Conservation (phyloP, 768 basidiomycete genomes). For the Lenzites betulinus region DNA sequence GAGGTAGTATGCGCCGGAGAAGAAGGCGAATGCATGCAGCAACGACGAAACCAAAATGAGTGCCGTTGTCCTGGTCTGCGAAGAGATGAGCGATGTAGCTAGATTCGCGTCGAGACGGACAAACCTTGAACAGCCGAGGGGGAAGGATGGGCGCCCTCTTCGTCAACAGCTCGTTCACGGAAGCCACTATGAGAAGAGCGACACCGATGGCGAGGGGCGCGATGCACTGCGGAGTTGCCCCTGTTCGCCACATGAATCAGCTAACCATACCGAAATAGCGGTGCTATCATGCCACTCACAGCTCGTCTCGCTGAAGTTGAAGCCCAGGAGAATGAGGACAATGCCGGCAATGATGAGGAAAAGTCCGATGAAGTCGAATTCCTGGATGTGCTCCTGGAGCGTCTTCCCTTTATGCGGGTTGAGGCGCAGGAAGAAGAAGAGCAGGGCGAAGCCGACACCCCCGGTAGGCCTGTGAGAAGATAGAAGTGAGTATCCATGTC, state of each 20-base stretch:
- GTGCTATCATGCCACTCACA: slow-evolving; percentile 54
- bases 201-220: slow-evolving; percentile 61
- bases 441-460: slow-evolving; percentile 57
- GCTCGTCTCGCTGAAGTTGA: slow-evolving; percentile 65
- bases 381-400: slow-evolving; percentile 55
- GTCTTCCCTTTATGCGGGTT: slow-evolving; percentile 69
- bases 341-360: slow-evolving; percentile 62
- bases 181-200: slow-evolving; percentile 50
- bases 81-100: not conserved
- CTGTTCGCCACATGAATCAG: slow-evolving; percentile 34
- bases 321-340: slow-evolving; percentile 70
- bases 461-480: slow-evolving; percentile 67
- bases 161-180: slow-evolving; percentile 62
- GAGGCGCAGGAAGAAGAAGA: slow-evolving; percentile 79
- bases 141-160: slow-evolving; percentile 71
- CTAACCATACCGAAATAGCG: not conserved
- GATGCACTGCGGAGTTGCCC: slow-evolving; percentile 63
- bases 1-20: slow-evolving; percentile 66
- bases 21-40: slow-evolving; percentile 66
- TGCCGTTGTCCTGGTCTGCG: slow-evolving; percentile 71
- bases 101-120: not conserved
- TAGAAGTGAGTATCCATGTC: too few species aligned
- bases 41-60: slow-evolving; percentile 59
- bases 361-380: slow-evolving; percentile 76
- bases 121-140: slow-evolving; percentile 70